These are phyloP conservation scores for Stagonosporopsis cucurbitacearum DNA, from an alignment of 2,329 filamentous ascomycete genomes.

Conservation along the genomic window DNA sequence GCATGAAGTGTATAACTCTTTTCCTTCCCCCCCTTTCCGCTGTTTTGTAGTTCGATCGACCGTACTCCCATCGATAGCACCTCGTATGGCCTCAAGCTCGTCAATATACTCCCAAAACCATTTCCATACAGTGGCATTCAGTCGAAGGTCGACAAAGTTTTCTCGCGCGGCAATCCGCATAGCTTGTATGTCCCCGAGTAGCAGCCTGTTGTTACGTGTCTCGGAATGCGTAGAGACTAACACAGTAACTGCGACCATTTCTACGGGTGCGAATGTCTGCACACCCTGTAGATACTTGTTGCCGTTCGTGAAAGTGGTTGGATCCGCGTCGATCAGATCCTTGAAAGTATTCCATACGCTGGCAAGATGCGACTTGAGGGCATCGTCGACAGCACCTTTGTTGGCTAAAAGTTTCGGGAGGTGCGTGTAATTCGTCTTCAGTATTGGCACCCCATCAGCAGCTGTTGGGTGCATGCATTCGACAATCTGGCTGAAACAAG, in stretches of 20 bases:
- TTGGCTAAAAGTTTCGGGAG: slow-evolving; percentile 40
- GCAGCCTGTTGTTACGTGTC: slow-evolving; percentile 32
- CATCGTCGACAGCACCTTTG: slow-evolving; percentile 33
- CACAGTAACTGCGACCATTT: slow-evolving; percentile 44
- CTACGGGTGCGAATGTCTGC: slow-evolving; percentile 47
- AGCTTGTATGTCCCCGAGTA: slow-evolving; percentile 40
- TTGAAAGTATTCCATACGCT: slow-evolving; percentile 43
- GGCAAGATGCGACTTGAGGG: slow-evolving; percentile 41
- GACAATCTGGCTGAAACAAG: slow-evolving; percentile 48
- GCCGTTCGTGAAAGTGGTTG: slow-evolving; percentile 40
- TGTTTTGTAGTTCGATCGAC: slow-evolving; percentile 12
- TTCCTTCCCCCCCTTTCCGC: neutral
- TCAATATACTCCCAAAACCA: slow-evolving; percentile 43
- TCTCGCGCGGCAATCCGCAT: slow-evolving; percentile 37
- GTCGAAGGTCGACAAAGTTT: slow-evolving; percentile 38
- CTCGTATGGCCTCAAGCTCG: slow-evolving; percentile 34
- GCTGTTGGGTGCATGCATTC: slow-evolving; percentile 39
- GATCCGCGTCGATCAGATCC: slow-evolving; percentile 35
- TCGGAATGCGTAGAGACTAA: slow-evolving; percentile 44
- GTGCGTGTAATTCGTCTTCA: slow-evolving; percentile 30
- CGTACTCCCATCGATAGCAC: slow-evolving; percentile 33
- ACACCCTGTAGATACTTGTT: slow-evolving; percentile 32
- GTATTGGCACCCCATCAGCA: slow-evolving; percentile 31
- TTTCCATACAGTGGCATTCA: slow-evolving; percentile 36
- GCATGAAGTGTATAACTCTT: neutral